Evolutionary conservation across 2,329 filamentous ascomycete species (phyloP).

Genomic region (Neofusicoccum ribis): DNA sequence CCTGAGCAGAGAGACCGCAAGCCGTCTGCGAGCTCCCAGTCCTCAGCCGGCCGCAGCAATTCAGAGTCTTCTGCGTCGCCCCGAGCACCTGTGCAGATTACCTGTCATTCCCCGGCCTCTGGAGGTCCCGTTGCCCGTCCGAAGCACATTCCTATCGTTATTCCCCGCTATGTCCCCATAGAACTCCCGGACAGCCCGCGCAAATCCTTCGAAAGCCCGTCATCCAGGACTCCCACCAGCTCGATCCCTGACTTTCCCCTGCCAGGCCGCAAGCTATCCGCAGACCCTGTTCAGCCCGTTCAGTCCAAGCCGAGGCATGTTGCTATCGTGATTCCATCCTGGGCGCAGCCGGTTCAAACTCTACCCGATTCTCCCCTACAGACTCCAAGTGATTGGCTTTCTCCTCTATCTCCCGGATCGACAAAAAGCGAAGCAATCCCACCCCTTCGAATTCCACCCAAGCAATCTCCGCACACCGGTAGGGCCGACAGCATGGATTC

Average conservation of each 20-base stretch:
- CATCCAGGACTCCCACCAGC: conserved; percentile 34
- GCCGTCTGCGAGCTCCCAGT: conserved; percentile 29
- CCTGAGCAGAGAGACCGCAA: conserved; percentile 29
- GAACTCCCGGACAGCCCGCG: conserved; percentile 39
- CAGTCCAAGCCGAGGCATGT: conserved; percentile 47
- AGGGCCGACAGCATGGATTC: conserved; percentile 51
- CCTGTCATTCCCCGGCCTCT: conserved; percentile 26
- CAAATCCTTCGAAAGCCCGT: conserved; percentile 35
- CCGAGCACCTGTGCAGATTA: not conserved
- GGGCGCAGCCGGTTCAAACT: conserved; percentile 44
- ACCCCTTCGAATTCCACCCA: conserved; percentile 42
- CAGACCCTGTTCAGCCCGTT: conserved; percentile 32
- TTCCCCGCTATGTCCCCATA: conserved; percentile 42
- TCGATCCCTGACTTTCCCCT: conserved; percentile 31
- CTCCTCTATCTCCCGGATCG: conserved; percentile 24
- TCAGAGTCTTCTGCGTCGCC: not conserved
- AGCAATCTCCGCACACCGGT: conserved; percentile 44
- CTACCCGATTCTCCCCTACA: conserved; percentile 37
- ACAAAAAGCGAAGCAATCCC: conserved; percentile 28
- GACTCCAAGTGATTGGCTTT: conserved; percentile 27
- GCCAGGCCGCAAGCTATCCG: conserved; percentile 31
- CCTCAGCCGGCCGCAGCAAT: conserved; percentile 4
- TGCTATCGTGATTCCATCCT: conserved; percentile 50
- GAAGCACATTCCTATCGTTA: conserved; percentile 48
- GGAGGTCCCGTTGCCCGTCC: conserved; percentile 31